phyloP scores from a whole-genome alignment of 768 basidiomycete species.

The Naematelia encephala region DNA sequence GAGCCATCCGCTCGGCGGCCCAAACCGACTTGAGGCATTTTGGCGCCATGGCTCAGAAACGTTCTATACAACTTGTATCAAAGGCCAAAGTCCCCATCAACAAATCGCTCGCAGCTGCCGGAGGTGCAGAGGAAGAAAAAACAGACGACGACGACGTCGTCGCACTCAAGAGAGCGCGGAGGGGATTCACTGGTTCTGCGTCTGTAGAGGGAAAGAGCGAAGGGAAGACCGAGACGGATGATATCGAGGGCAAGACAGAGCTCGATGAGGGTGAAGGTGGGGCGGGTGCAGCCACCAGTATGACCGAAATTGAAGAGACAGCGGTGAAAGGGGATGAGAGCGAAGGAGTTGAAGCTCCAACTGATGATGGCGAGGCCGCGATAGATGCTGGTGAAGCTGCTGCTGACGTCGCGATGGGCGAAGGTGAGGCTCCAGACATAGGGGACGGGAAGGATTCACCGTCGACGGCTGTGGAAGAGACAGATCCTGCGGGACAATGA shows the following conservation, averaged over 20 bases:
- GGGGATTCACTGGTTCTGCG: neutral
- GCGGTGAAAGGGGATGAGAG: neutral
- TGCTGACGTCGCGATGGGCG: neutral
- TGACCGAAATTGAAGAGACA: neutral
- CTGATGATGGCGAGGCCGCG: neutral
- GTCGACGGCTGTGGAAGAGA: neutral
- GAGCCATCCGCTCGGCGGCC: slow-evolving; percentile 25
- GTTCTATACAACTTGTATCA: slow-evolving; percentile 1
- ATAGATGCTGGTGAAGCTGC: neutral
- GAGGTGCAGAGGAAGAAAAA: neutral
- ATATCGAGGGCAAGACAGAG: neutral
- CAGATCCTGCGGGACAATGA: too few species aligned
- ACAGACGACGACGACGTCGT: neutral
- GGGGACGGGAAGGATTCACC: too few species aligned
- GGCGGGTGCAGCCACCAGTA: neutral
- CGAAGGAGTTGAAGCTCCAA: neutral
- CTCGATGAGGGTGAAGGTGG: neutral
- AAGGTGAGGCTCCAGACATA: neutral
- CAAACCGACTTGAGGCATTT: slow-evolving; percentile 29
- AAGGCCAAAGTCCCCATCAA: neutral
- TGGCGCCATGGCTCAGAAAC: slow-evolving; percentile 12
- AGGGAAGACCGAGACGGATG: neutral
- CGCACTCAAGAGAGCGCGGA: neutral
- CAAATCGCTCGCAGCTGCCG: neutral
- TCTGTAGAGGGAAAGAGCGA: neutral